Conservation (phyloP, 768 basidiomycete genomes). For the Exsudoporus frostii region DNA sequence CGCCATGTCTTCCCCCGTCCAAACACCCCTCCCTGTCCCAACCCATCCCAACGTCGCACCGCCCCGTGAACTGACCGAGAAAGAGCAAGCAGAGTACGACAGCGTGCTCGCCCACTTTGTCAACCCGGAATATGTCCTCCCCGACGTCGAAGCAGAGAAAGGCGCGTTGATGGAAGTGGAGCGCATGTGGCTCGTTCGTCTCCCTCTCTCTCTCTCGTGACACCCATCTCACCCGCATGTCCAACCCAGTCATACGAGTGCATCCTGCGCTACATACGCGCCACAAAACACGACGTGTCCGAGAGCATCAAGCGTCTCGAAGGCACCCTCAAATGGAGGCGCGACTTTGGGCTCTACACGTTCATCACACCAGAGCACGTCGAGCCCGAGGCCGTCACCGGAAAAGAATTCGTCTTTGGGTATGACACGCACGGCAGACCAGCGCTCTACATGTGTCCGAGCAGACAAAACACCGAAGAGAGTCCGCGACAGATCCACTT, state of each 20-base stretch:
- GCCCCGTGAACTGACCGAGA: constrained; percentile 37
- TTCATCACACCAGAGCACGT: constrained; percentile 57
- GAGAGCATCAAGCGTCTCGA: constrained; percentile 64
- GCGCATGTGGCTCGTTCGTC: constrained; percentile 70
- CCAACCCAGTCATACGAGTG: constrained; percentile 58
- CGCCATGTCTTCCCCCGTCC: constrained; percentile 12
- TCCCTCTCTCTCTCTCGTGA: not conserved
- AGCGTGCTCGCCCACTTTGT: constrained; percentile 61
- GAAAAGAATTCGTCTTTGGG: constrained; percentile 78
- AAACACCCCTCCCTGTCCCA: constrained; percentile 25
- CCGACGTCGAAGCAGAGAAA: constrained; percentile 40
- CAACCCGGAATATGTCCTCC: constrained; percentile 48
- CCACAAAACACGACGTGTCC: constrained; percentile 68
- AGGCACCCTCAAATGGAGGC: constrained; percentile 72
- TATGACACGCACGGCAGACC: constrained; percentile 67
- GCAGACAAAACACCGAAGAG: constrained; percentile 77
- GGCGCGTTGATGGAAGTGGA: constrained; percentile 59
- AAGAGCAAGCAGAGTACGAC: constrained; percentile 48
- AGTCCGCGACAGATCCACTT: constrained; percentile 66
- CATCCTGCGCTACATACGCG: constrained; percentile 72
- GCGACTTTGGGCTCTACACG: constrained; percentile 74
- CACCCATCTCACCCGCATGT: not conserved
- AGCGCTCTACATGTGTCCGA: constrained; percentile 63
- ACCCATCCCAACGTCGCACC: constrained; percentile 29
- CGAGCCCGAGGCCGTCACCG: constrained; percentile 78